Conservation (phyloP, 345 rosid species). For the Passiflora organensis region DNA sequence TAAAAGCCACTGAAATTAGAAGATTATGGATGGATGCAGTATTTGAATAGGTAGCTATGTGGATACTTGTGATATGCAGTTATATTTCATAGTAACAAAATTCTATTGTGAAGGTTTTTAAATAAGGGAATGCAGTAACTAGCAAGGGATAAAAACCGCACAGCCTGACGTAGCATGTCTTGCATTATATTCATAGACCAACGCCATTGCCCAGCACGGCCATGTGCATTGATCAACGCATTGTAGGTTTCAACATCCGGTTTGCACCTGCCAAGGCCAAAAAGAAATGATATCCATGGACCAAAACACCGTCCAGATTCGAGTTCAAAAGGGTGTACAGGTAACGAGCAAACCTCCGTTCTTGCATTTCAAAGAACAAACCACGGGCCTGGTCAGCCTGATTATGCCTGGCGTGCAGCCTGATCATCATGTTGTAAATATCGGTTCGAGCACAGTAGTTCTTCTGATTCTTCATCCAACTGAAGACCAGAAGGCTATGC, state of each 20-base stretch:
- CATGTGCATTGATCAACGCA: slow-evolving; percentile 89
- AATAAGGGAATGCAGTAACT: not conserved
- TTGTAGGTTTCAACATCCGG: slow-evolving; percentile 84
- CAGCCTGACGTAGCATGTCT: slow-evolving; percentile 82
- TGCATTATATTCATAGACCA: slow-evolving; percentile 94
- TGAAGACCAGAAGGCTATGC: slow-evolving; percentile 54
- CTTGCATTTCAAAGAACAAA: slow-evolving; percentile 91
- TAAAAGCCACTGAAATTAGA: too few species aligned
- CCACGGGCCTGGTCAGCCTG: slow-evolving; percentile 83
- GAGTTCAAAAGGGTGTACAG: too few species aligned
- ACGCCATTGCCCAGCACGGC: slow-evolving; percentile 86
- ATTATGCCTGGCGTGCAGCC: slow-evolving; percentile 77
- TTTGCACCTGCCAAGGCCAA: slow-evolving; percentile 69
- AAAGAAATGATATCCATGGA: not conserved
- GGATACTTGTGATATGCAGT: too few species aligned
- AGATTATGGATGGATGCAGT: too few species aligned
- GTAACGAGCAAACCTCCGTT: slow-evolving; percentile 58
- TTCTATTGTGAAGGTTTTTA: slow-evolving; percentile 19
- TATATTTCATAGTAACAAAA: too few species aligned
- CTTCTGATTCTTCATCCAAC: slow-evolving; percentile 79
- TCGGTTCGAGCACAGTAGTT: slow-evolving; percentile 76
- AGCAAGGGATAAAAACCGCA: slow-evolving; percentile 49
- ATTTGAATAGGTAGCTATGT: too few species aligned
- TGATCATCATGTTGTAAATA: slow-evolving; percentile 83
- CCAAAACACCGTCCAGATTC: not conserved